These are phyloP conservation scores for Dryadomyces quercus-mongolicae DNA, from an alignment of 2,329 filamentous ascomycete species.

Conservation along the genomic window DNA sequence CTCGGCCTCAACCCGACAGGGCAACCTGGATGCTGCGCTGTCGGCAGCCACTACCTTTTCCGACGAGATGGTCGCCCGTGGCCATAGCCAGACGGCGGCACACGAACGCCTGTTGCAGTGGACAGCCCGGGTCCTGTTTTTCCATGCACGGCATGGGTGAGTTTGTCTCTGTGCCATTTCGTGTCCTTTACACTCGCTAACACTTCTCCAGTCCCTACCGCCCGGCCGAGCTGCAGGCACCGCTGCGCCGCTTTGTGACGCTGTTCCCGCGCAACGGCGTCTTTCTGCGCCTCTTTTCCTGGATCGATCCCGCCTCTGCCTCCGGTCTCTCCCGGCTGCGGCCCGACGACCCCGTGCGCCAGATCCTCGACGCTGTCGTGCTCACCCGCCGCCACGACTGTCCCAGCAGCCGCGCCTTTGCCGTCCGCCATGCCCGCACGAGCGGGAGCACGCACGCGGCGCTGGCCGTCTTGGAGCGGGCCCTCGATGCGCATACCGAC, in stretches of 20 bases:
- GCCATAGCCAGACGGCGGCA: conserved; percentile 19
- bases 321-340: conserved; percentile 32
- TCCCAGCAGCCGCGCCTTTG: conserved; percentile 32
- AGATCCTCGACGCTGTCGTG: conserved; percentile 44
- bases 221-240: conserved; percentile 49
- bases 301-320: conserved; percentile 44
- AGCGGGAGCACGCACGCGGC: conserved; percentile 30
- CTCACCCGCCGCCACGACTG: conserved; percentile 26
- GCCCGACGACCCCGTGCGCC: conserved; percentile 64
- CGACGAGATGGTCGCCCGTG: conserved; percentile 26
- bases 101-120: conserved; percentile 60
- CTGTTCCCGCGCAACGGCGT: conserved; percentile 65
- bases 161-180: conserved; percentile 11
- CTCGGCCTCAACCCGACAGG: conserved; percentile 33
- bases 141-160: conserved; percentile 49
- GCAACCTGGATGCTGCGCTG: conserved; percentile 42
- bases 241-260: conserved; percentile 47
- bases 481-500: conserved; percentile 24
- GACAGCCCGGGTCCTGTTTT: conserved; percentile 51
- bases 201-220: conserved; percentile 44
- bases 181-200: not conserved
- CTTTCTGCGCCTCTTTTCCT: conserved; percentile 61
- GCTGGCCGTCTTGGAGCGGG: conserved; percentile 39
- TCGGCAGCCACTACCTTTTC: conserved; percentile 28
- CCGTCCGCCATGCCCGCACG: conserved; percentile 35